phyloP scores from a whole-genome alignment of 2,329 filamentous ascomycete genomes.

The Clarireedia paspali region DNA sequence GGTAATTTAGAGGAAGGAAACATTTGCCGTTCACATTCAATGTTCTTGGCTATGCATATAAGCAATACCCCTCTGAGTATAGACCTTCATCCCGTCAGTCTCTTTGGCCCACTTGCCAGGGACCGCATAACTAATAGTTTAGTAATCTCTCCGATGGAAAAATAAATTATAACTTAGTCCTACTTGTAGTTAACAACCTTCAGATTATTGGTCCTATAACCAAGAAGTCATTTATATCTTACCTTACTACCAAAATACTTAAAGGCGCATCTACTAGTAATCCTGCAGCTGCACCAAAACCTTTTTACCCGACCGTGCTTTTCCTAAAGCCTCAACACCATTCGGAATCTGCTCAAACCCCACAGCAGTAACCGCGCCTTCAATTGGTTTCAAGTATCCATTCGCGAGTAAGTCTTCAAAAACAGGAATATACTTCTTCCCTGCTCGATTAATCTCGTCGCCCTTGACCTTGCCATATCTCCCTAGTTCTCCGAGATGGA shows the following conservation, averaged over 20 bases:
- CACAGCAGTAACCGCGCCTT: not conserved
- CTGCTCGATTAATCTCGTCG: conserved; percentile 10
- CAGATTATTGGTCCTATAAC: not conserved
- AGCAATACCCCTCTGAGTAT: no score
- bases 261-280: not conserved
- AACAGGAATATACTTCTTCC: conserved; percentile 2
- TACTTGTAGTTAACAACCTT: not conserved
- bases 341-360: not conserved
- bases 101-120: no score
- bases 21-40: no score
- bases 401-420: conserved; percentile 2
- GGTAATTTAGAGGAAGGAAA: no score
- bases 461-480: conserved; percentile 11
- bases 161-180: not conserved
- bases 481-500: conserved; percentile 18
- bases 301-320: conserved; percentile 2
- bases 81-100: no score
- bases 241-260: no score
- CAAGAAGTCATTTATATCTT: no score
- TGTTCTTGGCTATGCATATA: no score
- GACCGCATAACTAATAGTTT: no score
- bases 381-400: not conserved
- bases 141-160: no score
- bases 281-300: conserved; percentile 4
- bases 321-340: not conserved